phyloP scores from a whole-genome alignment of 2,329 filamentous ascomycete genomes.

The Camptophora hylomeconis region DNA sequence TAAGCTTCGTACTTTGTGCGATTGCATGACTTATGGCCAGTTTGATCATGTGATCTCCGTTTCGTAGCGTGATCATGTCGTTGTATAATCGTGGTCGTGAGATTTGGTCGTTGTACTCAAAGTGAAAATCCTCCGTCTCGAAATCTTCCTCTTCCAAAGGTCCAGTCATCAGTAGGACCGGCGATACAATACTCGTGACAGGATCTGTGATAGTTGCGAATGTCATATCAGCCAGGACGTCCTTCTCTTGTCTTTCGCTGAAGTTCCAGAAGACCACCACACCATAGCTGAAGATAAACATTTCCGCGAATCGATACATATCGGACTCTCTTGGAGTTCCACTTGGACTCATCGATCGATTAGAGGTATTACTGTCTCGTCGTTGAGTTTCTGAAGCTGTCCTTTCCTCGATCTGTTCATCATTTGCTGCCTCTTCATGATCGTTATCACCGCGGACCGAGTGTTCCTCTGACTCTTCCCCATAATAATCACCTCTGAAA shows the following conservation, averaged over 20 bases:
- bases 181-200: constrained; percentile 21
- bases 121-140: constrained; percentile 96
- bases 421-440: constrained; percentile 21
- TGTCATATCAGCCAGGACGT: constrained; percentile 85
- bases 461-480: constrained; percentile 48
- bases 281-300: constrained; percentile 95
- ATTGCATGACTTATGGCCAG: constrained; percentile 65
- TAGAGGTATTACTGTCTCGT: constrained; percentile 15
- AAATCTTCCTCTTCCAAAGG: constrained; percentile 81
- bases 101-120: constrained; percentile 82
- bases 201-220: constrained; percentile 40
- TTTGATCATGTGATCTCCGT: constrained; percentile 87
- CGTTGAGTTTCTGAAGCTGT: constrained; percentile 20
- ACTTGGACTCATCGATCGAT: constrained; percentile 38
- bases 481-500: constrained; percentile 83
- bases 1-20: constrained; percentile 90
- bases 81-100: constrained; percentile 89
- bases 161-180: constrained; percentile 56
- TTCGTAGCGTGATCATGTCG: constrained; percentile 95
- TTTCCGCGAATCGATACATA: constrained; percentile 75
- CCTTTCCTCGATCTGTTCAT: constrained; percentile 13
- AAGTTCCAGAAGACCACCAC: constrained; percentile 99
- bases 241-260: constrained; percentile 87
- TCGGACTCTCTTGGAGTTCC: constrained; percentile 44
- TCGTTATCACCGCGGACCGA: constrained; percentile 27